These are phyloP conservation scores for Tolypocladium nubicola DNA, from an alignment of 2,329 filamentous ascomycete genomes.

Conservation along the genomic window DNA sequence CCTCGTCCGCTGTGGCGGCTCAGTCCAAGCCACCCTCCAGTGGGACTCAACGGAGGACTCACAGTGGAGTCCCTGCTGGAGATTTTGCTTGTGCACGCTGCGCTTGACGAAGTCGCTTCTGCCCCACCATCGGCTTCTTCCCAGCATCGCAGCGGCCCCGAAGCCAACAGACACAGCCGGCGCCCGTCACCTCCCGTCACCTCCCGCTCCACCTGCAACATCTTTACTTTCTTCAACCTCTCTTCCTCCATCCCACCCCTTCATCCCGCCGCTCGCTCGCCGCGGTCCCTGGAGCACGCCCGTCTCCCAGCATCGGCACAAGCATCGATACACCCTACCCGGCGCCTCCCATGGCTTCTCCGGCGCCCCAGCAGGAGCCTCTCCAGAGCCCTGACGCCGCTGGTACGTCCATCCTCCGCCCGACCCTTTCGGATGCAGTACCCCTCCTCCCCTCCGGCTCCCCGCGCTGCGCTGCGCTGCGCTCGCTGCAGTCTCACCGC, in stretches of 20 bases:
- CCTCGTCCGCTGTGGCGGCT: background rate
- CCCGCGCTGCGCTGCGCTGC: background rate
- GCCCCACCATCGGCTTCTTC: background rate
- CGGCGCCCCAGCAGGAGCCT: constrained; percentile 4
- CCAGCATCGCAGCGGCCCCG: background rate
- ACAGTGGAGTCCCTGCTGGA: background rate
- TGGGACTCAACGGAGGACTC: background rate
- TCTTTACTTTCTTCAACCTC: background rate
- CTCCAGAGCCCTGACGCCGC: constrained; percentile 5
- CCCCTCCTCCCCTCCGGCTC: background rate
- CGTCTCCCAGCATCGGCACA: background rate
- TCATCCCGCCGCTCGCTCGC: background rate
- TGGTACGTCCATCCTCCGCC: constrained; percentile 5
- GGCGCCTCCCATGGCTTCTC: constrained; percentile 4
- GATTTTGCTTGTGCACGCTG: background rate
- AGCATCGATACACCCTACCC: background rate
- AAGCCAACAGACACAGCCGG: background rate
- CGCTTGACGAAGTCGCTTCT: background rate
- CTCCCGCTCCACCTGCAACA: background rate
- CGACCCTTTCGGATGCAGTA: constrained; percentile 5
- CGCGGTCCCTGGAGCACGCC: background rate
- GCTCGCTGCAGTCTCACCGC: background rate
- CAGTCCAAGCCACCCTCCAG: background rate
- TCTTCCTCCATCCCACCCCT: background rate
- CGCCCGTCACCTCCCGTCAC: background rate